Base-by-base conservation (phyloP, 1,284 basidiomycete genomes). In the Puccinia sorghi region DNA sequence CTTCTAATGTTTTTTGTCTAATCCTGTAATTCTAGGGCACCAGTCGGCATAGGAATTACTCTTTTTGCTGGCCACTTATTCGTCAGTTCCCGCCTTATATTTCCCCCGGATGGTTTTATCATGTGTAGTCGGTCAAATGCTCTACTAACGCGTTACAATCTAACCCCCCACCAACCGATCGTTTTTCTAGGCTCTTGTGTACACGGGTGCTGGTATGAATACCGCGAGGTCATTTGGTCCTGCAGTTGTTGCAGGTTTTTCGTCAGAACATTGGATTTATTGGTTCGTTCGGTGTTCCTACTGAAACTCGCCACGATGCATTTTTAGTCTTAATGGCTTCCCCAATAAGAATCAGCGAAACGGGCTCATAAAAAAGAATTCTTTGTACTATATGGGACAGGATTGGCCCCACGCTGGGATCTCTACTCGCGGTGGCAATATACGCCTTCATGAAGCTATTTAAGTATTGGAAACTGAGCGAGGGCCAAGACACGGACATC, bases 21-120 rank as follows among this genome's bases (percentile, higher is more conserved):
- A 70, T 70, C 46, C 52, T n/a, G 11, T 46, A 7, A 46, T 46
- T 46, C 20, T n/a, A 52, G 50, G 80, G 91, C 91, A 27, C 91
- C 91, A 7, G 84, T 92, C 80, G 90, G 90, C 4, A 90, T 92
- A 75, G 91, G 90, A 11, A 86, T 90, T 78, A 90, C 89, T 1
- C 85, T 91, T 20, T 90, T 91, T 82, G 87, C 88, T 6, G 87
- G 89, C 80, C 89, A 91, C 81, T 84, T 92, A 86, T 90, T 84
- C 80, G 88, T 85, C 12, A 80, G 69, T 39, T 32, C 5, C 46
- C 27, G 37, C 37, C 5, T 43, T 43, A 67, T 48, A 25, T 67
- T 59, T 12, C 8, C 22, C 17, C 6, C 27, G 52, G 4, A 3
- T 25, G 48, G 50, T n/a, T 20, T 50, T 25, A 71, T 39, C 5